Base-by-base conservation (phyloP, 495 filamentous ascomycete species). In the Aspergillus indologenus region DNA sequence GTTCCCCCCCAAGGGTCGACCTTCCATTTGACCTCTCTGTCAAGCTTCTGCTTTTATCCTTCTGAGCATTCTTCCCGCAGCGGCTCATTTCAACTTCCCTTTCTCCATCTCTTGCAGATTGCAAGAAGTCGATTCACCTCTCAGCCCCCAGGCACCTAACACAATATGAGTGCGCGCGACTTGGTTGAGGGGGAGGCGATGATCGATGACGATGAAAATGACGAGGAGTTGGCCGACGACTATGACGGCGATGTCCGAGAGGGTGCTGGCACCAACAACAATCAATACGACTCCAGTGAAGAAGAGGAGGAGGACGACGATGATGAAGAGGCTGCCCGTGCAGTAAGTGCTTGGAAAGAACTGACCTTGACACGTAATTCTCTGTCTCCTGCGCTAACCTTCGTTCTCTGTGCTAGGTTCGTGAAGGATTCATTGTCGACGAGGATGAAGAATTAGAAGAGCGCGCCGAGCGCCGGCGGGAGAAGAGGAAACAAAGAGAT, bases 301-400 rank as follows among this genome's bases (percentile, higher is more conserved):
- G 94, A 98, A 67, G 94, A 97, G 48, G 94, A 97, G 14, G 94
- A 97, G 26, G 92, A 97, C 18, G 92, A 98, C 31, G 94, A 98
- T 63, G 90, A 92, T 61, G 89, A 90, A 65, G 88, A 92, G 63
- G 87, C 90, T 62, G 85, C 83, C 55, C 71, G 78, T 62, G 75
- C 71, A 18, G 81, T 84, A 67, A 61, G 75, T 71, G 29, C 8
- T 51, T 53, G 5, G 9, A 47, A 20, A 29, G 40, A 53, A 52
- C 9, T 3, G 4, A 29, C 9, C 26, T 4, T 29, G 26, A 19
- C 51, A 15, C 8, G 0, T 8, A n/a, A 4, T 12, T 19, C n/a
- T 20, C 2, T 8, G 3, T 17, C 15, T 4, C 8, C 17, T n/a
- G 4, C 53, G 19, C 63, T 66, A 26, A 66, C 57, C 20, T 40